Evolutionary conservation across 768 basidiomycete species (phyloP), one percentile per base, ranked within the genome.

Genomic region (Amanita phalloides): DNA sequence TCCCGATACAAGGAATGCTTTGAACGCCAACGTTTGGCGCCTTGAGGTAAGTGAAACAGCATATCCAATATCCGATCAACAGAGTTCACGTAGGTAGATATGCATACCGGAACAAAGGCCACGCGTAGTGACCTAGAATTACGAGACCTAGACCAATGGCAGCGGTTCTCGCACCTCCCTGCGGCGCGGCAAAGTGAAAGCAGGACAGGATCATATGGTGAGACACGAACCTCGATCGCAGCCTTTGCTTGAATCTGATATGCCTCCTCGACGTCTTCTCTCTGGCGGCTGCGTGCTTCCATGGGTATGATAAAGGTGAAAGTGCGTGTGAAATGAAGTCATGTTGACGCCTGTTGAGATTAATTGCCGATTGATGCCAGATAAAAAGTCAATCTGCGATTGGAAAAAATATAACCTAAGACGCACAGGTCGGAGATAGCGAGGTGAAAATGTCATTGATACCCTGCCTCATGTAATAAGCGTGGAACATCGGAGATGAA

Each of bases 11-110:
- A 92, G 66, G 62, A 89, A 92, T 1, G 75, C 79, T 64, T 93
- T 93, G 72, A 90, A 80, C 3, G 86, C 78, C 17, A 89, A 71
- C 0, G 87, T 86, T 64, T 90, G 90, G 20, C 84, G 80, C 56
- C 90, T 90, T 52, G 35, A 55, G 10, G 7, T 33, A 48, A 23
- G 37, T 21, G 45, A 52, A 46, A 39, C 26, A 45, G 43, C 26
- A 6, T 11, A 30, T 1, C 6, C 20, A 30, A 36, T 17, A 21
- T 25, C 25, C 37, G 32, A 41, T 49, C 28, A 49, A 11, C 49
- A 4, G 23, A 33, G 17, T 37, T 28, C 26, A 37, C 17, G 26
- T 6, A 32, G 28, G 20, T 20, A 21, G 26, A 41, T 17, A 7
- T 32, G 28, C 28, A 50, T 50, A 86, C 86, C 82, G 74, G 64